Conservation (phyloP, 441 rosid genomes). For the Erodium chrysanthum region DNA sequence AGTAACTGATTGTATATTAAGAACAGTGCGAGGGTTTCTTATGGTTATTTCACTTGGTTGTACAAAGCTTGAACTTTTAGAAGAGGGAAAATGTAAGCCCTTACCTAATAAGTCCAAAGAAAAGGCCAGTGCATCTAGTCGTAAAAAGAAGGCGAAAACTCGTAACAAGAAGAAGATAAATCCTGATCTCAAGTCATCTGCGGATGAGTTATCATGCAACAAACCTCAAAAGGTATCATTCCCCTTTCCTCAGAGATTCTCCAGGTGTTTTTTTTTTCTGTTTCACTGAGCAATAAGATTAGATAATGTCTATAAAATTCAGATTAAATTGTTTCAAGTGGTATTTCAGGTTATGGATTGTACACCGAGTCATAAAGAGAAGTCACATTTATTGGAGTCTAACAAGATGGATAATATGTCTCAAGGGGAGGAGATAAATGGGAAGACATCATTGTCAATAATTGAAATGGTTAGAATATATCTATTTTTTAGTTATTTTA, state of each 20-base stretch:
- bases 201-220: conserved; percentile 22
- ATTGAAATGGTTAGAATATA: conserved; percentile 35
- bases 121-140: conserved; percentile 33
- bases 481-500: conserved; percentile 13
- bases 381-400: conserved; percentile 31
- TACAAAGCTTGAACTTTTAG: conserved; percentile 74
- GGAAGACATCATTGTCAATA: conserved; percentile 25
- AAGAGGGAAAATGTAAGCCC: conserved; percentile 37
- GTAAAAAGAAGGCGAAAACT: conserved; percentile 53
- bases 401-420: conserved; percentile 28
- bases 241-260: conserved; percentile 2
- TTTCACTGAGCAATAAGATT: neutral
- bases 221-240: conserved; percentile 42
- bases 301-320: conserved; percentile 2
- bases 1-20: conserved; percentile 53
- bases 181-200: conserved; percentile 23
- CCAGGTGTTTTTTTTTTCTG: neutral
- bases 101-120: conserved; percentile 48
- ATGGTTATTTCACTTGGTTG: conserved; percentile 63
- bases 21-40: conserved; percentile 68
- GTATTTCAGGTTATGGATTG: conserved; percentile 41
- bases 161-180: conserved; percentile 37
- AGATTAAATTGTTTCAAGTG: conserved; percentile 15
- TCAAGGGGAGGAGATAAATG: conserved; percentile 28
- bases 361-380: conserved; percentile 23